phyloP scores from a whole-genome alignment of 345 rosid genomes.

The Citrus maxima region DNA sequence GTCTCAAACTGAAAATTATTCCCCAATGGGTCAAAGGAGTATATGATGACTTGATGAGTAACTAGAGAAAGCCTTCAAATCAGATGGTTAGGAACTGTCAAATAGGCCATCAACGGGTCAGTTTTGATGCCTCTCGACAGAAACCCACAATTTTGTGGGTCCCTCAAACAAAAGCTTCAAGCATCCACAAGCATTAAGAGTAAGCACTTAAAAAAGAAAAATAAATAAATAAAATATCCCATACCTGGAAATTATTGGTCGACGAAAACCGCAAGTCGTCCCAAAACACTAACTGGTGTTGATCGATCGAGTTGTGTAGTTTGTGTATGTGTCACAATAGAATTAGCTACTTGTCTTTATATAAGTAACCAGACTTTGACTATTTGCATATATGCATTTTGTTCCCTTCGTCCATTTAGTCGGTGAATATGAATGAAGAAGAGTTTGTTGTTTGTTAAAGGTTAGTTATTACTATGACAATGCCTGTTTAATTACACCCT shows the following conservation, averaged over 20 bases:
- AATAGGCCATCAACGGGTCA: background rate
- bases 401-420: background rate
- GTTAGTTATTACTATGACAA: background rate
- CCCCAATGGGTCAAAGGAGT: background rate
- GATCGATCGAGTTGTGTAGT: background rate
- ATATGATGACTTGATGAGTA: background rate
- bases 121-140: background rate
- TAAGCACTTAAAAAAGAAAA: background rate
- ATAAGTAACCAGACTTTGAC: background rate
- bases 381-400: background rate
- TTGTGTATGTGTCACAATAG: background rate
- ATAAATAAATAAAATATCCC: background rate
- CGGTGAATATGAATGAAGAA: background rate
- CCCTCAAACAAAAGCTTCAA: background rate
- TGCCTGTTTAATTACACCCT: too few species aligned
- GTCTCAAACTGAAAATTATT: background rate
- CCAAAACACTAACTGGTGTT: background rate
- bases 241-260: background rate
- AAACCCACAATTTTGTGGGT: background rate
- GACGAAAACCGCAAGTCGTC: background rate
- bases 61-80: background rate
- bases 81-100: conserved; percentile 1
- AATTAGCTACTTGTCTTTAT: background rate
- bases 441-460: conserved; percentile 13
- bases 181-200: background rate